A percentile compares a stretch with the other conserved stretches of the same genome.
Evolutionary conservation across 176 grass and related monocot genomes (phyloP).

Genomic region (Eleusine coracana): DNA sequence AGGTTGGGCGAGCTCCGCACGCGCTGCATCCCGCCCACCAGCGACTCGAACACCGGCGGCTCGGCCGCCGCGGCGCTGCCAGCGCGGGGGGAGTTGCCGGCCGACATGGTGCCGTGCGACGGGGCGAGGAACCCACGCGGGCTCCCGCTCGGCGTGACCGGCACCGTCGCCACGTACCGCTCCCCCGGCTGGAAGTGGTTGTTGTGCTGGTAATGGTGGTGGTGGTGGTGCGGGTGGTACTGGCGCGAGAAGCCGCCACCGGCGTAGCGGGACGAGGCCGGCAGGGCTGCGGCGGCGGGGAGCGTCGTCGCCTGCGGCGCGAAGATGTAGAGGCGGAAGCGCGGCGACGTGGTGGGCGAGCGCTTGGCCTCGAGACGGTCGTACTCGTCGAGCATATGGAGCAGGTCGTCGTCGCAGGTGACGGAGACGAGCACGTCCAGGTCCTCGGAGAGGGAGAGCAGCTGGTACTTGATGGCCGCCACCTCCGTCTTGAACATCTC

Average conservation of each 20-base stretch:
- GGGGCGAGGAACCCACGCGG: constrained; percentile 17
- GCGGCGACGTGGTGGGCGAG: constrained; percentile 57
- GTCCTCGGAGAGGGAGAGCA: constrained; percentile 58
- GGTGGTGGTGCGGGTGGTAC: background rate
- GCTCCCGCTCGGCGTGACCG: constrained; percentile 37
- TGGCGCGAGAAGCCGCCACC: constrained; percentile 7
- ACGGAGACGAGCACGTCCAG: constrained; percentile 82
- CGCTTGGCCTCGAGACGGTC: constrained; percentile 57
- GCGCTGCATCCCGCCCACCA: constrained; percentile 52
- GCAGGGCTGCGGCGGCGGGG: background rate
- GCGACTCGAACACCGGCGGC: background rate
- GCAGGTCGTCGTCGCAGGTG: constrained; percentile 78
- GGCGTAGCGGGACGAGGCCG: constrained; percentile 33
- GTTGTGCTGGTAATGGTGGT: background rate
- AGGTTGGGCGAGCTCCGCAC: constrained; percentile 68
- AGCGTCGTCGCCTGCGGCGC: background rate
- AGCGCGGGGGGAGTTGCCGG: constrained; percentile 61
- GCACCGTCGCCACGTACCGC: constrained; percentile 42
- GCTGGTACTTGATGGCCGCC: constrained; percentile 80
- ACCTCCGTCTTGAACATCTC: constrained; percentile 70
- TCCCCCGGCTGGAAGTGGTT: constrained; percentile 34
- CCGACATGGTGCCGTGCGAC: constrained; percentile 35
- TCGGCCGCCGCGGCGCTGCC: constrained; percentile 14
- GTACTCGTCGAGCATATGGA: constrained; percentile 85
- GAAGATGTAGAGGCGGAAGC: constrained; percentile 77